phyloP scores from a whole-genome alignment of 2,329 filamentous ascomycete species.

The Epicoccum sorghinum region DNA sequence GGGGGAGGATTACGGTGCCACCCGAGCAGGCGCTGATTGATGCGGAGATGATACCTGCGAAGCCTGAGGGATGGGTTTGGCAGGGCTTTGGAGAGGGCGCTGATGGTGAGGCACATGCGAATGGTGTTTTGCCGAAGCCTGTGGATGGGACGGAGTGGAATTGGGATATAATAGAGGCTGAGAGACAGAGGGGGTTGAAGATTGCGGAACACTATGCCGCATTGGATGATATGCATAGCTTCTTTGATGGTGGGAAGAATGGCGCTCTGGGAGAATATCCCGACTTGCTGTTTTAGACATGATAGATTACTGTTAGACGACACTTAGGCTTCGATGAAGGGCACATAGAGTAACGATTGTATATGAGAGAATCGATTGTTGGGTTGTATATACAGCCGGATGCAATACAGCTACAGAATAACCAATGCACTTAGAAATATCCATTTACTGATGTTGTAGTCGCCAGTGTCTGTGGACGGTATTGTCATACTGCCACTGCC shows the following conservation, averaged over 20 bases:
- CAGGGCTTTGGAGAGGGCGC: constrained; percentile 16
- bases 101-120: background rate
- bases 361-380: background rate
- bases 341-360: background rate
- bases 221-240: constrained; percentile 60
- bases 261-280: constrained; percentile 53
- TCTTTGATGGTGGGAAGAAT: constrained; percentile 53
- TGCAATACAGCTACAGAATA: background rate
- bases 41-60: constrained; percentile 74
- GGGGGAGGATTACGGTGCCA: constrained; percentile 76
- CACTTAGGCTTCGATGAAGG: no score
- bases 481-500: no score
- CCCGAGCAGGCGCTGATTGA: constrained; percentile 76
- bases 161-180: constrained; percentile 66
- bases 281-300: constrained; percentile 41
- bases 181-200: constrained; percentile 61
- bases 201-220: constrained; percentile 62
- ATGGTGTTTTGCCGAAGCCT: constrained; percentile 34
- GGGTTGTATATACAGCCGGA: background rate
- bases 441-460: no score
- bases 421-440: background rate
- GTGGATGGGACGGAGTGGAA: constrained; percentile 57
- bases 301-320: constrained; percentile 2
- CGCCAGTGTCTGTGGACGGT: no score
- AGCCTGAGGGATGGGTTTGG: constrained; percentile 64